Conservation (phyloP, 208 protist species). For the Trypanosoma mega region DNA sequence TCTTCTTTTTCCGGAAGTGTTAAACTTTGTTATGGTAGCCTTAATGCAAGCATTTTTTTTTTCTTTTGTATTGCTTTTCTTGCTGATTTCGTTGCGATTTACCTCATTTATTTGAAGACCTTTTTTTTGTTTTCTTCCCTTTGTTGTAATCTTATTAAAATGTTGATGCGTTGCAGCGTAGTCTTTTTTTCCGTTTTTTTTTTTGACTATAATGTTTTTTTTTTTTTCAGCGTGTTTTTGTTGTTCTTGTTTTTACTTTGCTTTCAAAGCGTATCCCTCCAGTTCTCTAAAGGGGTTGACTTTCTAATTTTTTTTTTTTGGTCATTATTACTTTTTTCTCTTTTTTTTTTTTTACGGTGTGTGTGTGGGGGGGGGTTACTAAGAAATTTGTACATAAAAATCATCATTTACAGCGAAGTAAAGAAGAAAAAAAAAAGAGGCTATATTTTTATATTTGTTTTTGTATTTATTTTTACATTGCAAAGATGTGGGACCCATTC, state of each 20-base stretch:
- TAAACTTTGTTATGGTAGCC: neutral
- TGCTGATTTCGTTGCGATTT: conserved; percentile 3
- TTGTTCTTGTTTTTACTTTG: too few species aligned
- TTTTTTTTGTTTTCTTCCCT: conserved; percentile 23
- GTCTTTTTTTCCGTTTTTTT: conserved; percentile 5
- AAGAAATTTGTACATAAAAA: neutral
- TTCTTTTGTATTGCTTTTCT: conserved; percentile 17
- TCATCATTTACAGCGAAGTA: neutral
- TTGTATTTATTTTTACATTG: neutral
- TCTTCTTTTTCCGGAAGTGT: neutral
- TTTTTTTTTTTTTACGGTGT: conserved; percentile 9
- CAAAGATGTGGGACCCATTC: conserved; percentile 40
- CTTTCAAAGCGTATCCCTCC: too few species aligned
- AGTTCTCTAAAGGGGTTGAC: too few species aligned
- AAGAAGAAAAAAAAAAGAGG: conserved; percentile 11
- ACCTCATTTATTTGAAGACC: conserved; percentile 2
- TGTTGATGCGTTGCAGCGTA: too few species aligned
- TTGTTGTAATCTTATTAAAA: too few species aligned
- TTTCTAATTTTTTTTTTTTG: too few species aligned
- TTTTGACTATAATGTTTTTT: neutral
- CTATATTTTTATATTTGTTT: neutral
- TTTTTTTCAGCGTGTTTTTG: conserved; percentile 13
- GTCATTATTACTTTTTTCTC: too few species aligned
- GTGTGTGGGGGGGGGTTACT: conserved; percentile 7
- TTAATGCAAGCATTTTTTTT: conserved; percentile 27